Evolutionary conservation across 192 early-diverging fungal species (phyloP), one percentile per base, ranked within the genome.

Genomic region (Podila epicladia): DNA sequence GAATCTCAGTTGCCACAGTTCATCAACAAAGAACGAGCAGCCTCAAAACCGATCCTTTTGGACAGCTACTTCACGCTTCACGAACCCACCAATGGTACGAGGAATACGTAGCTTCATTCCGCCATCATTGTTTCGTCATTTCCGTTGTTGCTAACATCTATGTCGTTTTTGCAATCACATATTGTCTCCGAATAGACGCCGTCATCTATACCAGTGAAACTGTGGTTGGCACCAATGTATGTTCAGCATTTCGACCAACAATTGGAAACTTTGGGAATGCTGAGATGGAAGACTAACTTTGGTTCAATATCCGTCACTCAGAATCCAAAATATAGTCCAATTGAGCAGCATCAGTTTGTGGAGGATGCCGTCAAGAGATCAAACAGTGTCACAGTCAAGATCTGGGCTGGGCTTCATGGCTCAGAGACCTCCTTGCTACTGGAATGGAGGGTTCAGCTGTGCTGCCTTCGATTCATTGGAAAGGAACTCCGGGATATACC

Each of bases 391-490:
- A 45, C 51, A 28, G 37, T 69, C 31, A 35, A 71, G 67, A 80
- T 80, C 67, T 80, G 77, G 77, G 77, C 71, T 12, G 55, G 71
- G 7, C 37, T 64, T 35, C 22, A 61, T n/a, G 70, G 51, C 33
- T 80, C 77, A 4, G 71, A 73, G 9, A 64, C 45, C 31, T 73
- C 48, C 24, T 50, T 75, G 4, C 51, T 88, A 51, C 35, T 88
- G n/a, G 85, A 88, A 64, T 88, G 87, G 87, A 64, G 72, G n/a
- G 61, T 88, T 12, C 82, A 85, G 19, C 72, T 88, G 51, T 82
- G 84, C 51, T 70, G 71, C 29, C 64, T 88, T 13, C 62, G 66
- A 13, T 86, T 67, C 60, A 66, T 88, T 24, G 82, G 83, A 19
- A 86, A 85, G 50, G 73, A 83, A 9, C 85, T 85, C 75, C 74